Percentiles rank a stretch among this genome's conserved stretches.
Evolutionary conservation across 2,329 filamentous ascomycete genomes (phyloP).

Genomic region (Myrmaecium sp.): DNA sequence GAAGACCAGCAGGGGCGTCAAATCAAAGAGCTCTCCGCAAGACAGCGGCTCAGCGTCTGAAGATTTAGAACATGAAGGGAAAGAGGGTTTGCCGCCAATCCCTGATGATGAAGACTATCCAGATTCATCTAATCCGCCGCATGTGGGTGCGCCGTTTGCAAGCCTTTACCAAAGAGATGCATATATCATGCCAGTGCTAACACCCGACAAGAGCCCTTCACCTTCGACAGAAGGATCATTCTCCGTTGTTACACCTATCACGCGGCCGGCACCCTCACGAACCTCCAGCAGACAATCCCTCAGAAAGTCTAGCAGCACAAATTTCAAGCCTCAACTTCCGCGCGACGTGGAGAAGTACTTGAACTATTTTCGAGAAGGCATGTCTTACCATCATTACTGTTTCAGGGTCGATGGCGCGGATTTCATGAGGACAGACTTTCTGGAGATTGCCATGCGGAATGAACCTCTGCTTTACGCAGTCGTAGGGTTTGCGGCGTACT

Average conservation of each 20-base stretch:
- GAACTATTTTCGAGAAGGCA: slow-evolving; percentile 57
- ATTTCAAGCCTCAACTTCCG: slow-evolving; percentile 30
- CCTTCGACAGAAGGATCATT: slow-evolving; percentile 34
- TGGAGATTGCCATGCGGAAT: slow-evolving; percentile 56
- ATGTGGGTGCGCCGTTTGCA: slow-evolving; percentile 9
- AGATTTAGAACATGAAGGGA: slow-evolving; percentile 25
- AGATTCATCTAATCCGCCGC: slow-evolving; percentile 10
- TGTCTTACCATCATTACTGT: slow-evolving; percentile 71
- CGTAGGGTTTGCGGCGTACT: slow-evolving; percentile 78
- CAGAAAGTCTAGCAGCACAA: slow-evolving; percentile 6
- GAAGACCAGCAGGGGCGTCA: slow-evolving; percentile 29
- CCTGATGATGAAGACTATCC: slow-evolving; percentile 29
- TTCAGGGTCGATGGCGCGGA: slow-evolving; percentile 51
- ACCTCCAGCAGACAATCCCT: slow-evolving; percentile 15
- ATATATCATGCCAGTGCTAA: slow-evolving; percentile 22
- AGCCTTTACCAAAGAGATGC: slow-evolving; percentile 16
- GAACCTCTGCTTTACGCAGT: slow-evolving; percentile 75
- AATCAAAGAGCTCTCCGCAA: slow-evolving; percentile 25
- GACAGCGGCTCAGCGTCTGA: slow-evolving; percentile 36
- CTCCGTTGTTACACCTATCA: slow-evolving; percentile 16
- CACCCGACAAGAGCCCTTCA: slow-evolving; percentile 31
- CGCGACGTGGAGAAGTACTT: slow-evolving; percentile 64
- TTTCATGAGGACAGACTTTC: slow-evolving; percentile 57
- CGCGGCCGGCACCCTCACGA: slow-evolving; percentile 16
- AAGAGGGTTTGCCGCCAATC: slow-evolving; percentile 24